Conservation (phyloP, 2,329 filamentous ascomycete genomes). For the Emmonsiellopsis sp. region DNA sequence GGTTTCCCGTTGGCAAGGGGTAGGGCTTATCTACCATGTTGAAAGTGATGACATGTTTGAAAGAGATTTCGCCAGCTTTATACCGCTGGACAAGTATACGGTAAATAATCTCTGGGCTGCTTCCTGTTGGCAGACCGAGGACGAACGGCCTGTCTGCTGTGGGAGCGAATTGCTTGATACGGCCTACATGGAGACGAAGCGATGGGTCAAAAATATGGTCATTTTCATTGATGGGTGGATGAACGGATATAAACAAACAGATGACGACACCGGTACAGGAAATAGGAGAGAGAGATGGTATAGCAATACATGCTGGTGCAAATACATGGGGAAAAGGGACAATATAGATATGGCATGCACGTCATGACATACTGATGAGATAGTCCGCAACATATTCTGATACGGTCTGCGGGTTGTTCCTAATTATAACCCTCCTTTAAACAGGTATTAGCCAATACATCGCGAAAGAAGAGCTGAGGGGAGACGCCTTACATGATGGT, state of each 20-base stretch:
- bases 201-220: constrained; percentile 1
- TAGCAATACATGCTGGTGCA: background rate
- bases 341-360: constrained; percentile 29
- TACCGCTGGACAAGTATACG: constrained; percentile 54
- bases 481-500: constrained; percentile 3
- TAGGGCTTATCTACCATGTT: constrained; percentile 58
- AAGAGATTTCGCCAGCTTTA: constrained; percentile 55
- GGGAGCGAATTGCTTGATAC: constrained; percentile 68
- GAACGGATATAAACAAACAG: background rate
- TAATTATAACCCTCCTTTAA: constrained; percentile 71
- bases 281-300: background rate
- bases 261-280: background rate
- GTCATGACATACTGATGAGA: constrained; percentile 52
- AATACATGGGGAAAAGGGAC: background rate
- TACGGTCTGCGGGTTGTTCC: constrained; percentile 58
- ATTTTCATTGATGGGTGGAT: background rate
- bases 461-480: background rate
- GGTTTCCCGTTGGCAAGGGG: background rate
- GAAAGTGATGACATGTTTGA: constrained; percentile 82
- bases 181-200: constrained; percentile 39
- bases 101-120: constrained; percentile 70
- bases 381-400: constrained; percentile 73
- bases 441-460: constrained; percentile 7
- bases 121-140: constrained; percentile 73
- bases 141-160: constrained; percentile 67